Conservation (phyloP, 2,329 filamentous ascomycete genomes). For the Thelonectria blattea region DNA sequence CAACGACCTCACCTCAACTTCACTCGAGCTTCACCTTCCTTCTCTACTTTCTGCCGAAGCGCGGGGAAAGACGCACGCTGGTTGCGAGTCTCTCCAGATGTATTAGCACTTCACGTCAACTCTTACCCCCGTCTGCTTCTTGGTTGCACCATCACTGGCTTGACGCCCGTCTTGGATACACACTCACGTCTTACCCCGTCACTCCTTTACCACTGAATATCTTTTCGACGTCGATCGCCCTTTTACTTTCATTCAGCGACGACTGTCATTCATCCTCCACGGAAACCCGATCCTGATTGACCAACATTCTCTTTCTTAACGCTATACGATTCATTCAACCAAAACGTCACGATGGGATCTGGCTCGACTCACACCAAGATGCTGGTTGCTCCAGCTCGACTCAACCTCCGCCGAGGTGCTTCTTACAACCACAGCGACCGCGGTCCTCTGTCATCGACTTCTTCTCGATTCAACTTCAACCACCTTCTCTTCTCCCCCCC, state of each 20-base stretch:
- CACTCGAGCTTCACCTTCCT: conserved; percentile 5
- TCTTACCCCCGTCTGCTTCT: conserved; percentile 18
- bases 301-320: conserved; percentile 23
- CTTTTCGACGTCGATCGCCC: conserved; percentile 12
- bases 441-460: conserved; percentile 63
- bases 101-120: conserved; percentile 14
- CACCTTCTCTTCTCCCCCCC: conserved; percentile 71
- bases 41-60: conserved; percentile 8
- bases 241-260: conserved; percentile 17
- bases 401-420: conserved; percentile 65
- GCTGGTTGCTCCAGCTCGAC: conserved; percentile 59
- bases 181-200: conserved; percentile 19
- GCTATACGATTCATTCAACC: background rate
- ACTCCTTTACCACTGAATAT: conserved; percentile 18
- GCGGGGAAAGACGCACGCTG: conserved; percentile 11
- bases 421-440: conserved; percentile 62
- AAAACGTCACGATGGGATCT: conserved; percentile 49
- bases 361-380: conserved; percentile 55
- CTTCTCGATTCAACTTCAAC: conserved; percentile 69
- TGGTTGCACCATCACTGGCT: conserved; percentile 18
- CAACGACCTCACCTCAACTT: conserved; percentile 4
- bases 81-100: conserved; percentile 12
- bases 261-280: conserved; percentile 14
- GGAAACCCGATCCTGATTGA: conserved; percentile 29
- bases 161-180: conserved; percentile 21